Conservation (phyloP, 1,284 basidiomycete species). For the Trichosporon ovoides region DNA sequence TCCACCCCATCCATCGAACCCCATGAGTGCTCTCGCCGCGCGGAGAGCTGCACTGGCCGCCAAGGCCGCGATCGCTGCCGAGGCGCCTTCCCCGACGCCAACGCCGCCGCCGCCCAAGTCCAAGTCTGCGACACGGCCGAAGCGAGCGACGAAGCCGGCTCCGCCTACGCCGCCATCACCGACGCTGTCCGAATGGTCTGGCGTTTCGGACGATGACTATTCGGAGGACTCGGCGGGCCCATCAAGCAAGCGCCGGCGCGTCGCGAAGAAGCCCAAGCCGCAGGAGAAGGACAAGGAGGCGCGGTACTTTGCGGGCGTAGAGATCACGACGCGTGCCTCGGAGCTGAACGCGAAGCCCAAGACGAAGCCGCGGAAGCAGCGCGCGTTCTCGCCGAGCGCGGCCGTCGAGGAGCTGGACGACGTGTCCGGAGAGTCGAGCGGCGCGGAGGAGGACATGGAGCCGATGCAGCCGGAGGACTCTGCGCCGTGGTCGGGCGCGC, state of each 20-base stretch:
- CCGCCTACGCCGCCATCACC: slow-evolving; percentile 7
- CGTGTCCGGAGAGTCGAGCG: slow-evolving; percentile 5
- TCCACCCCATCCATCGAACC: neutral
- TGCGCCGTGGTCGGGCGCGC: slow-evolving; percentile 24
- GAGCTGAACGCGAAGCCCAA: neutral
- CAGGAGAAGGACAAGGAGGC: slow-evolving; percentile 7
- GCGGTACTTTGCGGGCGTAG: neutral
- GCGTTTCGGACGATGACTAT: slow-evolving; percentile 5
- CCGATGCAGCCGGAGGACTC: slow-evolving; percentile 20
- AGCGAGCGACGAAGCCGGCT: neutral
- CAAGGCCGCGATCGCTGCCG: slow-evolving; percentile 9
- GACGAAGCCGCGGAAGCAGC: neutral
- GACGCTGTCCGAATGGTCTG: slow-evolving; percentile 5
- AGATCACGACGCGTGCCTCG: neutral
- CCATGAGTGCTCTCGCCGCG: slow-evolving; percentile 33
- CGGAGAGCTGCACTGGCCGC: slow-evolving; percentile 22
- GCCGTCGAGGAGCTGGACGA: slow-evolving; percentile 18
- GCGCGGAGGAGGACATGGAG: slow-evolving; percentile 15
- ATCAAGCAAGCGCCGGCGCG: slow-evolving; percentile 15
- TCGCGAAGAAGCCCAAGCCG: slow-evolving; percentile 10
- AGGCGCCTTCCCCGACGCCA: neutral
- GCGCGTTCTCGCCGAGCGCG: slow-evolving; percentile 34
- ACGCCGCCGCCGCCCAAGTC: too few species aligned
- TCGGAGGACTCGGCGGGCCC: slow-evolving; percentile 6
- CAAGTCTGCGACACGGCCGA: neutral